These are phyloP conservation scores for Candida maltosa DNA, from an alignment of 805 yeast species.

Conservation along the genomic window DNA sequence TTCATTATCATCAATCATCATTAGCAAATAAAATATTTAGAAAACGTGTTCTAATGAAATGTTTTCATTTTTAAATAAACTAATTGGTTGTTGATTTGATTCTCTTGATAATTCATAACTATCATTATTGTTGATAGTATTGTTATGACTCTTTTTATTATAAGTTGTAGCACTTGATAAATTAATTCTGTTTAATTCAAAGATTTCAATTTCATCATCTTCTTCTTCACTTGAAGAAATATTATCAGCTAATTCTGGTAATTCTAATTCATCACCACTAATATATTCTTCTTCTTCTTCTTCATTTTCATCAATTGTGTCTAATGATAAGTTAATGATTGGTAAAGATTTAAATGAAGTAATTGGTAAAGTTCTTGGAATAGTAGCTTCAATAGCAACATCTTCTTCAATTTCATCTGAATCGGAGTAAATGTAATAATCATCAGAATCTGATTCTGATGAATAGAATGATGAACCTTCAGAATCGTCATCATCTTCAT, in stretches of 20 bases:
- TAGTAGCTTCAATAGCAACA: neutral
- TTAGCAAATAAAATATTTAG: neutral
- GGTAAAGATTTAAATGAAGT: conserved; percentile 15
- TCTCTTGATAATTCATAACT: no score
- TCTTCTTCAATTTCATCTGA: conserved; percentile 9
- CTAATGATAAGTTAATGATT: conserved; percentile 14
- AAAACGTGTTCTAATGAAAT: conserved; percentile 5
- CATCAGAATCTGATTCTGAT: conserved; percentile 13
- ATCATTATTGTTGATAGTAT: neutral
- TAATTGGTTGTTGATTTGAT: conserved; percentile 1
- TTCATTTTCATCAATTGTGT: conserved; percentile 10
- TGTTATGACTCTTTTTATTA: neutral
- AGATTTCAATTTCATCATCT: conserved; percentile 6
- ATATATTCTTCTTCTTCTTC: conserved; percentile 10
- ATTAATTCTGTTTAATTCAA: neutral
- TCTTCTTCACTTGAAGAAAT: conserved; percentile 8
- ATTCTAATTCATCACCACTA: conserved; percentile 3
- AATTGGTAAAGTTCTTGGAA: conserved; percentile 3
- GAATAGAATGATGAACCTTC: conserved; percentile 1
- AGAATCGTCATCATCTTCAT: conserved; percentile 6
- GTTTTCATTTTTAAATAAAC: conserved; percentile 2
- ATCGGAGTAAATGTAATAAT: conserved; percentile 14
- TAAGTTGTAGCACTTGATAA: neutral
- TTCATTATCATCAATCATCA: neutral
- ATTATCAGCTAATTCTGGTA: conserved; percentile 10